Conservation (phyloP, 2,329 filamentous ascomycete species). For the Sphaerostilbella broomeana region DNA sequence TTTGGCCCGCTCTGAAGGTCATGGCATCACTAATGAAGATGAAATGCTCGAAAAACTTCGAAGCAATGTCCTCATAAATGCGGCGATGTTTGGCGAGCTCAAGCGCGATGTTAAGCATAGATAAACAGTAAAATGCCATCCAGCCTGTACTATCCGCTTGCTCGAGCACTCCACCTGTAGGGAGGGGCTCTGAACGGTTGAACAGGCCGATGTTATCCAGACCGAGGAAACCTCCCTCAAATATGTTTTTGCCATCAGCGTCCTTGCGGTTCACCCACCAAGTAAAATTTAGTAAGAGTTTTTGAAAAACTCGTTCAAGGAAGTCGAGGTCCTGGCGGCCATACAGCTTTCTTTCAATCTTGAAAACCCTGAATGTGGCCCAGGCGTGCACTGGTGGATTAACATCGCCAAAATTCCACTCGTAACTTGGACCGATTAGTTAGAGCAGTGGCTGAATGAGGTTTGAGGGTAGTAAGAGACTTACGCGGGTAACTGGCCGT, state of each 20-base stretch:
- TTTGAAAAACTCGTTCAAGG: constrained; percentile 93
- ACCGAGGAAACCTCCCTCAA: constrained; percentile 91
- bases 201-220: constrained; percentile 97
- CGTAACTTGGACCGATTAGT: constrained; percentile 46
- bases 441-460: constrained; percentile 2
- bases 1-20: constrained; percentile 68
- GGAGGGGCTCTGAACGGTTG: constrained; percentile 91
- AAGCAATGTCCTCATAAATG: constrained; percentile 93
- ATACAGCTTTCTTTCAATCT: constrained; percentile 96
- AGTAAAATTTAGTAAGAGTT: constrained; percentile 90
- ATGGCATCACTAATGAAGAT: constrained; percentile 97
- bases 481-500: constrained; percentile 86
- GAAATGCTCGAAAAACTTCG: constrained; percentile 98
- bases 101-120: constrained; percentile 93
- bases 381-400: constrained; percentile 96
- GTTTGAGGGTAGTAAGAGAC: constrained; percentile 21
- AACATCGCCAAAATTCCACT: constrained; percentile 98
- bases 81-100: constrained; percentile 92
- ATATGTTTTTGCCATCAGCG: constrained; percentile 89
- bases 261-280: constrained; percentile 99
- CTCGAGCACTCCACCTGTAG: constrained; percentile 87
- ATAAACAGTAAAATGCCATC: constrained; percentile 97
- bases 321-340: constrained; percentile 93
- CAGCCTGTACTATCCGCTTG: constrained; percentile 97
- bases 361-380: constrained; percentile 93